These are phyloP conservation scores for Coemansia sp. DNA, from an alignment of 192 early-diverging fungal species.

Conservation along the genomic window DNA sequence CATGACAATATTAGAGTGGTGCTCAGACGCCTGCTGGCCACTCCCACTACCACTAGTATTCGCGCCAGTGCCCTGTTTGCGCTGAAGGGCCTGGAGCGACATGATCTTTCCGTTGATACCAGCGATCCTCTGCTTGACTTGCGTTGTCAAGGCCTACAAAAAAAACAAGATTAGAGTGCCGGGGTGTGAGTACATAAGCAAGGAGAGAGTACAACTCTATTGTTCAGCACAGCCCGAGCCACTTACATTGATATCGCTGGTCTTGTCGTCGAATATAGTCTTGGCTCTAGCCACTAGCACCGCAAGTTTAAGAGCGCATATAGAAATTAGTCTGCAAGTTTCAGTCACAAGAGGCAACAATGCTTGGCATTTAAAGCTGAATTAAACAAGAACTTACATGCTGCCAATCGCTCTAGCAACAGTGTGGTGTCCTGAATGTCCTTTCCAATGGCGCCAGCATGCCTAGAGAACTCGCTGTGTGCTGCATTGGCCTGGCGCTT, in stretches of 20 bases:
- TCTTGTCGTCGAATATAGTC: constrained; percentile 96
- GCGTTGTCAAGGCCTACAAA: constrained; percentile 78
- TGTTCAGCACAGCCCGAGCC: not conserved
- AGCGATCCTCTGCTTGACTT: constrained; percentile 96
- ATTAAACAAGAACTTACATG: constrained; percentile 52
- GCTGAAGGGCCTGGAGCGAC: constrained; percentile 67
- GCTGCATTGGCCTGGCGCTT: constrained; percentile 35
- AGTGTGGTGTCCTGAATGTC: constrained; percentile 86
- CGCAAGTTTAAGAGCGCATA: constrained; percentile 1
- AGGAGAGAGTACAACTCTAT: not conserved
- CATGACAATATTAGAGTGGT: constrained; percentile 90
- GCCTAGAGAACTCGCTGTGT: constrained; percentile 79
- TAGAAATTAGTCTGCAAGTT: not conserved
- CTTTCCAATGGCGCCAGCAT: constrained; percentile 80
- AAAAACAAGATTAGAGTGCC: not conserved
- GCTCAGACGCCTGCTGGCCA: constrained; percentile 81
- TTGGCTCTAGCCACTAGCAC: constrained; percentile 84
- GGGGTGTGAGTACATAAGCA: not conserved
- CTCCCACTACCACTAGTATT: constrained; percentile 29
- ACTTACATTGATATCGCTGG: constrained; percentile 88
- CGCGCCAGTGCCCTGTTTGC: constrained; percentile 52
- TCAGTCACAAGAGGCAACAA: not conserved
- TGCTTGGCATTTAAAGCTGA: not conserved
- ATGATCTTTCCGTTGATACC: constrained; percentile 93
- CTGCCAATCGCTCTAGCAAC: constrained; percentile 85